A percentile compares a stretch with the other conserved stretches of the same genome.
These are phyloP conservation scores for Passiflora organensis DNA, from an alignment of 345 rosid genomes.

Conservation along the genomic window DNA sequence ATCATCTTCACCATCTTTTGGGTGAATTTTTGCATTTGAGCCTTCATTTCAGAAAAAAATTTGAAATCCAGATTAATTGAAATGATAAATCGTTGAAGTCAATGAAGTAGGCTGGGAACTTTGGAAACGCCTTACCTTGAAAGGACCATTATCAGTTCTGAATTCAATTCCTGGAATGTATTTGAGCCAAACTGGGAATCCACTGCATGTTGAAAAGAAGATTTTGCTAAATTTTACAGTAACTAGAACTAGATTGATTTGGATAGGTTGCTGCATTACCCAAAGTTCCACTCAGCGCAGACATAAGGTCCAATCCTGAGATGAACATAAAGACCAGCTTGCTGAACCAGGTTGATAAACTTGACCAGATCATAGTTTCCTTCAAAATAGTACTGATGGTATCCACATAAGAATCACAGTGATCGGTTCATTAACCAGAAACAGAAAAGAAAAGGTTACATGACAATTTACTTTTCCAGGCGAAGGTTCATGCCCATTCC, in stretches of 20 bases:
- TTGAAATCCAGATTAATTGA: not conserved
- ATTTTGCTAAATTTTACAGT: slow-evolving; percentile 8
- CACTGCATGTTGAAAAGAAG: slow-evolving; percentile 46
- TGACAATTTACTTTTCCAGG: slow-evolving; percentile 63
- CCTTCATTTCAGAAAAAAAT: slow-evolving; percentile 38
- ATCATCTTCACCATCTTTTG: slow-evolving; percentile 89
- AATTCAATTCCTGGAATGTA: slow-evolving; percentile 90
- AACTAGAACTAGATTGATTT: not conserved
- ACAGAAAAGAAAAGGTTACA: not conserved
- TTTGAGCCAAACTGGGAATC: slow-evolving; percentile 99
- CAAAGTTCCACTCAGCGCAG: slow-evolving; percentile 99
- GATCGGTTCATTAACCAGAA: no score
- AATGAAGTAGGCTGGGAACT: slow-evolving; percentile 1
- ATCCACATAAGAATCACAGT: slow-evolving; percentile 8
- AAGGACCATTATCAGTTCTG: slow-evolving; percentile 92
- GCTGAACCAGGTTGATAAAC: slow-evolving; percentile 73
- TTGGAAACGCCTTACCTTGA: slow-evolving; percentile 57
- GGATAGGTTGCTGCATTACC: slow-evolving; percentile 45
- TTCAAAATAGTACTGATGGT: slow-evolving; percentile 71
- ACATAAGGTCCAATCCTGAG: slow-evolving; percentile 98
- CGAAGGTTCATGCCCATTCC: slow-evolving; percentile 98
- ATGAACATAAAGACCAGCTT: slow-evolving; percentile 89
- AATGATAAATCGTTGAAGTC: not conserved
- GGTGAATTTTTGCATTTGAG: slow-evolving; percentile 84
- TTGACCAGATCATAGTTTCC: slow-evolving; percentile 89